Conservation (phyloP, 2,329 filamentous ascomycete genomes). For the Microdochium bolleyi region DNA sequence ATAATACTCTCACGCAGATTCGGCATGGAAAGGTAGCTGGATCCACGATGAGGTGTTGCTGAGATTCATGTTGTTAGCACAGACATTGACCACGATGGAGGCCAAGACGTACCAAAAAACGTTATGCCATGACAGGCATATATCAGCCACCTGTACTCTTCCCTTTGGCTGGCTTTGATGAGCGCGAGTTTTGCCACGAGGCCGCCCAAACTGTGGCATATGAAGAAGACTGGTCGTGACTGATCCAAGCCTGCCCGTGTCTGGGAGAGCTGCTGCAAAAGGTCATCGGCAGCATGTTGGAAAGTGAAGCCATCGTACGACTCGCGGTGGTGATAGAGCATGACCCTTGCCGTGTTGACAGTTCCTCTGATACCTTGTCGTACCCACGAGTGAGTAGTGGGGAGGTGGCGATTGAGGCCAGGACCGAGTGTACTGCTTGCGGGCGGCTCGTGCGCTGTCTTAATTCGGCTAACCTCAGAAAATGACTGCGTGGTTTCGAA, state of each 20-base stretch:
- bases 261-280: conserved; percentile 33
- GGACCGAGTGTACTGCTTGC: conserved; percentile 20
- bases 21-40: conserved; percentile 52
- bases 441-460: conserved; percentile 21
- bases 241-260: conserved; percentile 21
- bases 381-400: conserved; percentile 38
- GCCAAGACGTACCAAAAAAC: conserved; percentile 41
- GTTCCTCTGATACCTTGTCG: conserved; percentile 42
- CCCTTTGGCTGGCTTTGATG: conserved; percentile 32
- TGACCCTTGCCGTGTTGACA: conserved; percentile 36
- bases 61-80: conserved; percentile 2
- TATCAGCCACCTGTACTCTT: conserved; percentile 33
- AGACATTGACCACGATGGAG: not conserved
- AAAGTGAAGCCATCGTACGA: conserved; percentile 32
- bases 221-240: conserved; percentile 47
- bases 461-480: conserved; percentile 12
- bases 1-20: conserved; percentile 48
- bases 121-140: conserved; percentile 52
- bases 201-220: conserved; percentile 54
- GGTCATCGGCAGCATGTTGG: conserved; percentile 33
- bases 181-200: conserved; percentile 51
- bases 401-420: conserved; percentile 19
- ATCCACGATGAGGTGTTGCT: conserved; percentile 56
- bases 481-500: conserved; percentile 25
- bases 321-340: conserved; percentile 43